A percentile compares a stretch with the other conserved stretches of the same genome.
Conservation (phyloP, 1,139 yeast species). For the Ashbya aceris region DNA sequence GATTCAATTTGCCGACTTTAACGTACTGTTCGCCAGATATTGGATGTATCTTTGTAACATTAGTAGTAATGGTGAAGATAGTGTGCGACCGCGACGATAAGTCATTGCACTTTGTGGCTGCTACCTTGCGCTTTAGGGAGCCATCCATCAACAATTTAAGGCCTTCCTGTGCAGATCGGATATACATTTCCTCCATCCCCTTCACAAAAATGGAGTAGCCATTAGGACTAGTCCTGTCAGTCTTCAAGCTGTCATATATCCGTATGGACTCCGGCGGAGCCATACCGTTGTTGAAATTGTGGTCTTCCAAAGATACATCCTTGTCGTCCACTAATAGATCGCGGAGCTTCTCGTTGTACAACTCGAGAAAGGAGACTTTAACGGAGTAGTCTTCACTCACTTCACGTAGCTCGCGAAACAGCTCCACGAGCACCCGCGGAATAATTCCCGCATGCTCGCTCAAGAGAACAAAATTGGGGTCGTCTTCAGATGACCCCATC, state of each 20-base stretch:
- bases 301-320: background rate
- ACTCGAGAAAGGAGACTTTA: conserved; percentile 60
- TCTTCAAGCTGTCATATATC: conserved; percentile 36
- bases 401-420: conserved; percentile 39
- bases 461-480: conserved; percentile 17
- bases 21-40: conserved; percentile 35
- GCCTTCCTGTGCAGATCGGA: conserved; percentile 35
- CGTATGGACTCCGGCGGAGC: conserved; percentile 30
- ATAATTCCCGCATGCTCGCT: conserved; percentile 53
- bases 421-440: conserved; percentile 49
- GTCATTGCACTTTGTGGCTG: conserved; percentile 62
- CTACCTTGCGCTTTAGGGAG: conserved; percentile 47
- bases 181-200: conserved; percentile 42
- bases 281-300: conserved; percentile 16
- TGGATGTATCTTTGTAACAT: conserved; percentile 35
- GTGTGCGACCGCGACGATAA: conserved; percentile 70
- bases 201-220: conserved; percentile 32
- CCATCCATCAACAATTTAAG: conserved; percentile 42
- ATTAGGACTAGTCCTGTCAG: conserved; percentile 2
- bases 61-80: conserved; percentile 57
- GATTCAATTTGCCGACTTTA: conserved; percentile 54
- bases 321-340: conserved; percentile 41
- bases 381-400: conserved; percentile 46
- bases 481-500: conserved; percentile 10
- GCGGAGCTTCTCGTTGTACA: conserved; percentile 63